Base-by-base conservation (phyloP, 441 rosid species). In the Erysimum cheiri region DNA sequence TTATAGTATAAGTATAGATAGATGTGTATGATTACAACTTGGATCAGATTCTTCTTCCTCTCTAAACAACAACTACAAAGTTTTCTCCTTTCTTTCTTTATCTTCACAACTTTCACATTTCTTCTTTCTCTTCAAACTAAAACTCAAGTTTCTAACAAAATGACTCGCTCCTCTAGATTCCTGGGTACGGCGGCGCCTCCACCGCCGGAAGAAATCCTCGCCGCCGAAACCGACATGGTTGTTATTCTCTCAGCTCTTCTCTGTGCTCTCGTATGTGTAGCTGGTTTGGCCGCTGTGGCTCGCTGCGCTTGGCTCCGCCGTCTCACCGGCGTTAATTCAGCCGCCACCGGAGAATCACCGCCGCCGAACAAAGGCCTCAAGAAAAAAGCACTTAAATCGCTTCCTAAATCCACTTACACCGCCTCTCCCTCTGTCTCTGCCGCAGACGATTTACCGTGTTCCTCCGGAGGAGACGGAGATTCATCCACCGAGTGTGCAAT, bases 291-390 rank as follows among this genome's bases (percentile, higher is more conserved):
- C 2, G 88, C 88, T 3, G 88, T 83, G 47, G 88, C 84, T 7
- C 86, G 91, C 1, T 88, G 94, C 71, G 87, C 92, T 63, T 88
- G 91, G 83, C 66, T 84, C 44, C 88, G 90, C 54, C 87, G 88
- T 32, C 29, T 71, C 14, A 8, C 73, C 73, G 46, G 71, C 43
- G 69, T 36, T 64, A 54, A 15, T 6, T 48, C 75, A 4, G 9
- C 68, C 47, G 44, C 68, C 59, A 47, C 33, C 1, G 47, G 53
- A 48, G 70, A 69, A 26, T 44, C 58, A 29, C 80, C 36, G 19
- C 85, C 37, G 59, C 75, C 43, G 81, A 91, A 43, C 82, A 88
- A 84, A 71, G 96, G 96, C 1, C 74, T 90, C 8, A 88, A 88
- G 79, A 89, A 90, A 82, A 88, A 88, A 79, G 71, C 77, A 29